These are phyloP conservation scores for Medicago arabica DNA, from an alignment of 306 rosid species.

Conservation along the genomic window DNA sequence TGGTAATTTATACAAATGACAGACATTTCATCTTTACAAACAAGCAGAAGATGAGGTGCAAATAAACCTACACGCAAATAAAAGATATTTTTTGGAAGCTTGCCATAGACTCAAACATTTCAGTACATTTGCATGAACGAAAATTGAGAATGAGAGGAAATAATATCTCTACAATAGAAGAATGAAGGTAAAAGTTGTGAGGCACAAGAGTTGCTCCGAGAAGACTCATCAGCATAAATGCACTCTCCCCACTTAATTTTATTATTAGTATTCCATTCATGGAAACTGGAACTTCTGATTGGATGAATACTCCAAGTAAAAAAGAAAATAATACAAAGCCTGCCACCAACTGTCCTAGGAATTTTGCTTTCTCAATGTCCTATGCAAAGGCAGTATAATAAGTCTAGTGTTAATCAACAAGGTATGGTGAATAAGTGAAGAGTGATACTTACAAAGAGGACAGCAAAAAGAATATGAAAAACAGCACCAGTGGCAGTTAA, in stretches of 20 bases:
- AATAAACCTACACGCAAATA: constrained; percentile 10
- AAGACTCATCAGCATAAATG: constrained; percentile 89
- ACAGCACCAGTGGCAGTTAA: constrained; percentile 71
- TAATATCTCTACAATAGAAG: constrained; percentile 88
- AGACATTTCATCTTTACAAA: not conserved
- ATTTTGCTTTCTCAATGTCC: constrained; percentile 69
- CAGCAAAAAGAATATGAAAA: constrained; percentile 69
- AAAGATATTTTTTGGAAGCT: not conserved
- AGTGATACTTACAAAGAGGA: constrained; percentile 69
- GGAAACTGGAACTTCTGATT: constrained; percentile 67
- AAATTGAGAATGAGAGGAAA: constrained; percentile 34
- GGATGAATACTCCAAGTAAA: constrained; percentile 70
- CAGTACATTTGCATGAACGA: constrained; percentile 7
- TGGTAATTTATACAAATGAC: constrained; percentile 5
- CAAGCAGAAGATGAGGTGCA: constrained; percentile 27
- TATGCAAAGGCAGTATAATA: constrained; percentile 48
- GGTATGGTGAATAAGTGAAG: constrained; percentile 18
- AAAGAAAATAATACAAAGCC: constrained; percentile 66
- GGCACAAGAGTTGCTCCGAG: constrained; percentile 96
- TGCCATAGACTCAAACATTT: not conserved
- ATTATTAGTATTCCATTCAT: constrained; percentile 69
- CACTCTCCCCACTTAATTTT: constrained; percentile 85
- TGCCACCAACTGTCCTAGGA: constrained; percentile 59
- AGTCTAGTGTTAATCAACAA: constrained; percentile 24
- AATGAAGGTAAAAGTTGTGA: constrained; percentile 92